Conservation (phyloP, 768 basidiomycete species). For the Multifurca ochricompacta region DNA sequence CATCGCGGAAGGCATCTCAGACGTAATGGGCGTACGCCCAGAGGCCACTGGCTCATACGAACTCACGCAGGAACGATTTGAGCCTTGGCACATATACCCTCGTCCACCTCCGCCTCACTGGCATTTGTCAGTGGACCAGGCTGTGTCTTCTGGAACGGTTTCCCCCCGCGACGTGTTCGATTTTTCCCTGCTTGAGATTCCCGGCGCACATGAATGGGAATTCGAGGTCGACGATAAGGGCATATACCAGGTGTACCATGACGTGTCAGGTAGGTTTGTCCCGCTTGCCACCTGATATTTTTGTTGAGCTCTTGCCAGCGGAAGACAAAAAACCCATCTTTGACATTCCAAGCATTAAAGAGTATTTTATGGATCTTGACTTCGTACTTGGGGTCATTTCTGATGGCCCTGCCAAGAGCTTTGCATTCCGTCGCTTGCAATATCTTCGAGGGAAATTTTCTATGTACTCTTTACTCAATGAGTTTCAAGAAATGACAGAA, state of each 20-base stretch:
- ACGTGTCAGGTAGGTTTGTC: conserved; percentile 28
- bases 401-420: conserved; percentile 93
- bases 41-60: conserved; percentile 37
- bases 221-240: conserved; percentile 82
- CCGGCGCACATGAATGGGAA: conserved; percentile 46
- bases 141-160: conserved; percentile 33
- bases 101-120: conserved; percentile 92
- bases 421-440: conserved; percentile 85
- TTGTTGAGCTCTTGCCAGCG: conserved; percentile 11
- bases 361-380: conserved; percentile 96
- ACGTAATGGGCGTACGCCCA: conserved; percentile 60
- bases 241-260: conserved; percentile 78
- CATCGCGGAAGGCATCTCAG: conserved; percentile 51
- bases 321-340: conserved; percentile 51
- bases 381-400: conserved; percentile 84
- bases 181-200: conserved; percentile 67
- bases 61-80: conserved; percentile 29
- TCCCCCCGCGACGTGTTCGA: conserved; percentile 46
- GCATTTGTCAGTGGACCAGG: conserved; percentile 66
- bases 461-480: conserved; percentile 87
- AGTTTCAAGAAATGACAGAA: conserved; percentile 87
- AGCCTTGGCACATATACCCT: conserved; percentile 86
- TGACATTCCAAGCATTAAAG: conserved; percentile 76
- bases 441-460: conserved; percentile 92
- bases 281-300: background rate